These are phyloP conservation scores for Nyssa sinensis DNA, from an alignment of 148 eudicot species.

Conservation along the genomic window DNA sequence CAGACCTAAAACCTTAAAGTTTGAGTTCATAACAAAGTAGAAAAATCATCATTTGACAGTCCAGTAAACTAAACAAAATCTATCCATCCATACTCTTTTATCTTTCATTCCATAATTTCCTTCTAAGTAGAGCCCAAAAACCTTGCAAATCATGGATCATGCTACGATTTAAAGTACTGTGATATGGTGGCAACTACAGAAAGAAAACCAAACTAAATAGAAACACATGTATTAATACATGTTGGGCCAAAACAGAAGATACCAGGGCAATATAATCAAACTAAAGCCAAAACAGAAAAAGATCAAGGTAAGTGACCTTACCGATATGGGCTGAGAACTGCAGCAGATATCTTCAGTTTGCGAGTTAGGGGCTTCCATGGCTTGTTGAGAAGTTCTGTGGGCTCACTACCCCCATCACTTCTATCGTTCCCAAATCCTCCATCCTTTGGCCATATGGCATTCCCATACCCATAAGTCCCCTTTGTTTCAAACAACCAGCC, in stretches of 20 bases:
- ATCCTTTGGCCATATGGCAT: constrained; percentile 93
- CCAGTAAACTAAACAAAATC: neutral
- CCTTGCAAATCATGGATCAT: neutral
- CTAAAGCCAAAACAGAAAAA: neutral
- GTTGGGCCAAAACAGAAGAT: neutral
- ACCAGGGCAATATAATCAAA: neutral
- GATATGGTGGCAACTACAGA: neutral
- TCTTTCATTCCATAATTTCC: neutral
- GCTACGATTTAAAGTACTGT: neutral
- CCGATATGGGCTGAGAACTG: constrained; percentile 87
- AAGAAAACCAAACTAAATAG: neutral
- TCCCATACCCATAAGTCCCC: constrained; percentile 98
- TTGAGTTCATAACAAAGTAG: too few species aligned
- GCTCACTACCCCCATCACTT: constrained; percentile 42
- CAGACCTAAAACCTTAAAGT: too few species aligned
- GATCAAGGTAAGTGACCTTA: constrained; percentile 19
- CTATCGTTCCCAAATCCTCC: constrained; percentile 47
- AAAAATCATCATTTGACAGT: too few species aligned
- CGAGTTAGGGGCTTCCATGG: constrained; percentile 99
- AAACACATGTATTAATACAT: neutral
- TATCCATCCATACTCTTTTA: neutral
- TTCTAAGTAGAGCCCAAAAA: too few species aligned
- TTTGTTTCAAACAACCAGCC: constrained; percentile 95
- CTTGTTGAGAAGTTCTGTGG: constrained; percentile 58
- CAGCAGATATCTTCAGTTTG: constrained; percentile 87